A percentile compares a stretch with the other conserved stretches of the same genome.
These are phyloP conservation scores for Purshia tridentata DNA, from an alignment of 306 rosid genomes.

Conservation along the genomic window DNA sequence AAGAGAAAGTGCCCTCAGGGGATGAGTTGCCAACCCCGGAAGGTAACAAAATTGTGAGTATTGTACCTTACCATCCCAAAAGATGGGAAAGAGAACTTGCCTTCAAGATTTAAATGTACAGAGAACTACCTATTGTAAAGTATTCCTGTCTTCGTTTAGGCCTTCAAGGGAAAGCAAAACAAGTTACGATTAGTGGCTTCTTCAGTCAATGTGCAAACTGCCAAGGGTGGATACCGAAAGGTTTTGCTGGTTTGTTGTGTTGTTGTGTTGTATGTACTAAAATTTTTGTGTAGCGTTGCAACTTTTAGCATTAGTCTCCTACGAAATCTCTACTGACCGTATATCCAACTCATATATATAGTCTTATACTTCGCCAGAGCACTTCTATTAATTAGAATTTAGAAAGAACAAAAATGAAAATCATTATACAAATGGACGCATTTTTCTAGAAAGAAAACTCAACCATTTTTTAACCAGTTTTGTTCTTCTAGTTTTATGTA, in stretches of 20 bases:
- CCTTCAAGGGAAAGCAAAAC: background rate
- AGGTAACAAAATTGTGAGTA: slow-evolving; percentile 54
- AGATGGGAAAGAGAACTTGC: slow-evolving; percentile 63
- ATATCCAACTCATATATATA: no score
- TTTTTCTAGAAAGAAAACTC: no score
- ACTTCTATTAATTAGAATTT: no score
- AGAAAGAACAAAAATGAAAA: no score
- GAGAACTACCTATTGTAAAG: slow-evolving; percentile 1
- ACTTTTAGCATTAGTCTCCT: background rate
- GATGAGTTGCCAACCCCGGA: slow-evolving; percentile 46
- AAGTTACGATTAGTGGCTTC: background rate
- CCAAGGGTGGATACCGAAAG: background rate
- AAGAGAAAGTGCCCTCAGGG: slow-evolving; percentile 45
- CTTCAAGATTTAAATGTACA: slow-evolving; percentile 37
- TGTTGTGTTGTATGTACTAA: background rate
- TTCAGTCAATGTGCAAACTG: background rate
- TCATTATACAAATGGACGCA: no score
- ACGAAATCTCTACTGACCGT: no score
- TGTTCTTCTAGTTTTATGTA: no score
- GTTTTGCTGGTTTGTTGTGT: background rate
- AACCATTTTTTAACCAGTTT: no score
- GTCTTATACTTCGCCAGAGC: no score
- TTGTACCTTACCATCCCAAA: slow-evolving; percentile 55
- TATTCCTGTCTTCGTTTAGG: background rate
- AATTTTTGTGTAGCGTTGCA: background rate